Conservation (phyloP, 2,329 filamentous ascomycete species). For the Phaeosphaeria sp. region DNA sequence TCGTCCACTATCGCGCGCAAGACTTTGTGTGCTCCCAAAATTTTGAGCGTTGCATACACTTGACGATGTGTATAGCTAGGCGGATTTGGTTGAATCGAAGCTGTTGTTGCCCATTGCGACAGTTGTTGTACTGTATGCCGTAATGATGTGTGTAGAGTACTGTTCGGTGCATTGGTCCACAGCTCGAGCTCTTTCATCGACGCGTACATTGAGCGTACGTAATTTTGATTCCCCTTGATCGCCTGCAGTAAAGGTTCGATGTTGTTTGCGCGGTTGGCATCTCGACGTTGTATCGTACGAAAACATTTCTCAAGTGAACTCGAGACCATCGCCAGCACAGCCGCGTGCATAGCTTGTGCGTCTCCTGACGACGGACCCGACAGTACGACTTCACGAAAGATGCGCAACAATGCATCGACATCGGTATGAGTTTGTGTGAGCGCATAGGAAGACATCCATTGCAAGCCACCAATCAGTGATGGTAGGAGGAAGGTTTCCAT, state of each 20-base stretch:
- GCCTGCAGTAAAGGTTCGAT: conserved; percentile 72
- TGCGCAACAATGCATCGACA: conserved; percentile 71
- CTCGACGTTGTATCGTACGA: conserved; percentile 68
- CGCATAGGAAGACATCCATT: conserved; percentile 73
- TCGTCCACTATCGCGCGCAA: conserved; percentile 71
- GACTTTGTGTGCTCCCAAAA: conserved; percentile 67
- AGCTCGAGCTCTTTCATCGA: conserved; percentile 71
- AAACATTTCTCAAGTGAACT: conserved; percentile 72
- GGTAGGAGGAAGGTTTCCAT: conserved; percentile 83
- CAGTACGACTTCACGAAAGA: conserved; percentile 74
- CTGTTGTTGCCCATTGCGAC: conserved; percentile 68
- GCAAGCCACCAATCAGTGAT: conserved; percentile 74
- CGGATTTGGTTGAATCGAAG: conserved; percentile 58
- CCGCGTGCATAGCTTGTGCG: conserved; percentile 72
- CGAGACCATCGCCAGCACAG: conserved; percentile 74
- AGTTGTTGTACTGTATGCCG: conserved; percentile 68
- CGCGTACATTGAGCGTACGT: conserved; percentile 66
- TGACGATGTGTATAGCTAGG: conserved; percentile 76
- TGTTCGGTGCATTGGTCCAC: conserved; percentile 66
- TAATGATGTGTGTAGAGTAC: conserved; percentile 64
- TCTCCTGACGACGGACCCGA: conserved; percentile 75
- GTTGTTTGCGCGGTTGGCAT: conserved; percentile 69
- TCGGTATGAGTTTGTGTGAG: conserved; percentile 69
- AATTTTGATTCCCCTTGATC: conserved; percentile 65
- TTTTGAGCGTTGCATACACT: conserved; percentile 65